phyloP scores from a whole-genome alignment of 768 basidiomycete species.

The Cyclocybe aegerita region DNA sequence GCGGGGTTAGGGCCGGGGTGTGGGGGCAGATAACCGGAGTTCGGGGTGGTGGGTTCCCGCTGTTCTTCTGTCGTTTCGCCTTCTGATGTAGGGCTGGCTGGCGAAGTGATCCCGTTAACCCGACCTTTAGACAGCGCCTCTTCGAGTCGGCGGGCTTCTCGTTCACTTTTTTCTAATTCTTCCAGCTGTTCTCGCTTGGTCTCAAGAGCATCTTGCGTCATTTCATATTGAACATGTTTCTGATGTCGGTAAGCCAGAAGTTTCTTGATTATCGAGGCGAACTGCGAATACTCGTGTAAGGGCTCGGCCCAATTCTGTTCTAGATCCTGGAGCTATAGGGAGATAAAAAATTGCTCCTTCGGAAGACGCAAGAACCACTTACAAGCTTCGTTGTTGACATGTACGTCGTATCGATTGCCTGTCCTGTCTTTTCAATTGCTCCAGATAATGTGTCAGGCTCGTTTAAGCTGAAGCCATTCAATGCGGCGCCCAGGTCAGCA shows the following conservation, averaged over 20 bases:
- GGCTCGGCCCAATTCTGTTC: constrained; percentile 97
- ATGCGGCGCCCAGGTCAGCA: constrained; percentile 84
- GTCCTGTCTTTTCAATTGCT: constrained; percentile 95
- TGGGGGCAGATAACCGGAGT: constrained; percentile 60
- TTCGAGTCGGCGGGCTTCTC: constrained; percentile 85
- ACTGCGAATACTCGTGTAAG: constrained; percentile 93
- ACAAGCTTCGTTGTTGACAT: constrained; percentile 90
- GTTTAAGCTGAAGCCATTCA: constrained; percentile 92
- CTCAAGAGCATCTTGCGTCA: constrained; percentile 91
- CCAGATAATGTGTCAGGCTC: constrained; percentile 72
- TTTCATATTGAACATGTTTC: constrained; percentile 97
- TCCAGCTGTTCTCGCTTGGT: constrained; percentile 81
- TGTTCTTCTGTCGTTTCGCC: constrained; percentile 30
- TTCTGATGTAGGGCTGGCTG: constrained; percentile 27
- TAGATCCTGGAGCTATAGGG: constrained; percentile 79
- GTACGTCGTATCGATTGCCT: constrained; percentile 93
- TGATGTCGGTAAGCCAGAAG: constrained; percentile 93
- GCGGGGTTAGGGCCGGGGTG: constrained; percentile 79
- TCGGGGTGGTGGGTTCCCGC: constrained; percentile 36
- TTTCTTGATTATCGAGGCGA: constrained; percentile 92
- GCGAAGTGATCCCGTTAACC: constrained; percentile 19
- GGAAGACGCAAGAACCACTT: constrained; percentile 23
- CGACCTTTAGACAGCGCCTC: constrained; percentile 75
- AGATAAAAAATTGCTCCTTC: constrained; percentile 1
- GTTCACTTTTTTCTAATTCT: constrained; percentile 90